Base-by-base conservation (phyloP, 768 basidiomycete species). In the Kwoniella dendrophila region DNA sequence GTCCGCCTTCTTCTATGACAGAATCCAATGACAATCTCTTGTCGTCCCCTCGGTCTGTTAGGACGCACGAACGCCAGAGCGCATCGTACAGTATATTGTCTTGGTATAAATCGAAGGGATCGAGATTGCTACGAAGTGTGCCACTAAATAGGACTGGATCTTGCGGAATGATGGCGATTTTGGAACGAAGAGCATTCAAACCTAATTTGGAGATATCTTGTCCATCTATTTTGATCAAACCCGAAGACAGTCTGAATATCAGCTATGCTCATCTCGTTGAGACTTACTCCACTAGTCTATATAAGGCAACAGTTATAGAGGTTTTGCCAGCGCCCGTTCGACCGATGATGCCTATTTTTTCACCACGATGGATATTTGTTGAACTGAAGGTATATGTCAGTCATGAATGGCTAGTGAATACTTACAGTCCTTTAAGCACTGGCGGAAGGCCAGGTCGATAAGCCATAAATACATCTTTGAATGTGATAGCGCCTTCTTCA, bases 311-410 rank as follows among this genome's bases (percentile, higher is more conserved):
- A 85, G 94, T 90, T 57, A 96, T 87, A 1, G 88, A 88, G 26
- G 88, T 89, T 79, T 95, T 91, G 36, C 91, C 92, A 0, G 91
- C 91, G 27, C 91, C 91, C 18, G 91, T 92, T 7, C 85, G 73
- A 41, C 92, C 92, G 49, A 95, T 87, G 53, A 95, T 88, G n/a
- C 93, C 94, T 64, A 96, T 86, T 80, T 94, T 93, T 80, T 95
- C 92, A 4, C 90, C 91, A 0, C 84, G 84, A 0, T 78, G 69
- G 34, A 95, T 81, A 27, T 81, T 80, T 84, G 95, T 85, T 14
- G 84, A 85, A 29, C 70, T 67, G 40, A 38, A 49, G 22, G 12
- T 43, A 22, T 36, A 52, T 11, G 2, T 45, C 30, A 51, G 22
- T 6, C 14, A n/a, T n/a, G 12, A 24, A 10, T 14, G 26, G 26